Evolutionary conservation across 1,284 basidiomycete genomes (phyloP).

Genomic region (Coriolopsis trogii): DNA sequence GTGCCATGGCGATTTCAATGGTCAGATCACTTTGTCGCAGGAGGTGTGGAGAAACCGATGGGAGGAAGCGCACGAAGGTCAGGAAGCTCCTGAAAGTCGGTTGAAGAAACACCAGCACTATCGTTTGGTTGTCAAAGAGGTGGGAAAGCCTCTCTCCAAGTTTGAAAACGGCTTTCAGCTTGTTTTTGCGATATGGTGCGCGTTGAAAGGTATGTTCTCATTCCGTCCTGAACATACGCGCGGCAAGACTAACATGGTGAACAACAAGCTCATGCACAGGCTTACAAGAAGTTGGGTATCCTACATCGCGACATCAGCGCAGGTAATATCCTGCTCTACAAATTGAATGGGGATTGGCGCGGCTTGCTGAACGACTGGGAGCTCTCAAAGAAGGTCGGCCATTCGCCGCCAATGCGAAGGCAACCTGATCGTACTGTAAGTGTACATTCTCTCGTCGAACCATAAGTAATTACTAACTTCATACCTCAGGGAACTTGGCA

Average conservation of each 20-base stretch:
- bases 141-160: slow-evolving; percentile 8
- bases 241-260: too few relatives aligned
- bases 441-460: too few relatives aligned
- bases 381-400: not conserved
- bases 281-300: not conserved
- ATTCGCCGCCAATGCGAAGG: not conserved
- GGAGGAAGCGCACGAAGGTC: not conserved
- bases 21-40: not conserved
- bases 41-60: not conserved
- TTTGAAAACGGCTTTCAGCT: not conserved
- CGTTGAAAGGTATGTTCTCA: not conserved
- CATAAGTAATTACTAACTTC: too few relatives aligned
- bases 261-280: slow-evolving; percentile 6
- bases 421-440: slow-evolving; percentile 1
- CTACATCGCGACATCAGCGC: slow-evolving; percentile 14
- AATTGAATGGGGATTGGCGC: not conserved
- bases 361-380: slow-evolving; percentile 10
- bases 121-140: slow-evolving; percentile 15
- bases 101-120: slow-evolving; percentile 16
- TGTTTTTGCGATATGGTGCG: not conserved
- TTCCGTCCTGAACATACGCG: too few relatives aligned
- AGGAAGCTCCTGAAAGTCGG: too few relatives aligned
- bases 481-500: slow-evolving; percentile 3
- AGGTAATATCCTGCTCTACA: slow-evolving; percentile 6
- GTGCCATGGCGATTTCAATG: slow-evolving; percentile 11